Conservation (phyloP, 352 stramenopile genomes). For the Pelagophyceae sp. region DNA sequence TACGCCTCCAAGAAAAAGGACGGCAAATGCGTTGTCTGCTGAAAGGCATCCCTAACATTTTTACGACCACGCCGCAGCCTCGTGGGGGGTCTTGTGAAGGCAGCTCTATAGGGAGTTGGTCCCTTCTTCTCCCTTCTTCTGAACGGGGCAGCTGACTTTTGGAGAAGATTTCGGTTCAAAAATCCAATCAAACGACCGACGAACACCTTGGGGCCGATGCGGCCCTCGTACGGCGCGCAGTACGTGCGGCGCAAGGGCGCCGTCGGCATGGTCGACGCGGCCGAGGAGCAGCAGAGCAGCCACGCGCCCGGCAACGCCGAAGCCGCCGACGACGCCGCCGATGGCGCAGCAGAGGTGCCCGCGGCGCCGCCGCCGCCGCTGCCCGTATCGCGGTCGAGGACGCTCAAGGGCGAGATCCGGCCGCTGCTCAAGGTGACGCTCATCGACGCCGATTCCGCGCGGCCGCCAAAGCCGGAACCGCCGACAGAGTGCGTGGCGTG, state of each 20-base stretch:
- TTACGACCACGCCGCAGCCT: too few species aligned
- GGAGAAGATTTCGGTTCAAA: too few species aligned
- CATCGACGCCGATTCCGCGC: neutral
- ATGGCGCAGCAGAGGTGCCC: too few species aligned
- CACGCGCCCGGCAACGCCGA: neutral
- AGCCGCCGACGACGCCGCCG: neutral
- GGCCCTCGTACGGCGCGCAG: neutral
- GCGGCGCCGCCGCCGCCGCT: neutral
- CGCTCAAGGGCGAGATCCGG: neutral
- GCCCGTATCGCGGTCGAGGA: too few species aligned
- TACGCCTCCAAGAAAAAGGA: neutral
- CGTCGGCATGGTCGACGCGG: neutral
- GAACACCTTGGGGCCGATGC: too few species aligned
- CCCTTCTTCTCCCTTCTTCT: too few species aligned
- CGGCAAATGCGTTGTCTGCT: too few species aligned
- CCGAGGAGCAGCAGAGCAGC: neutral
- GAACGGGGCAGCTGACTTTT: too few species aligned
- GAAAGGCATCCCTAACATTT: too few species aligned
- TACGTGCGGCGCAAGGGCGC: neutral
- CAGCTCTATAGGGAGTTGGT: too few species aligned
- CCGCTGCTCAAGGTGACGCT: neutral
- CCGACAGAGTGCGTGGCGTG: neutral
- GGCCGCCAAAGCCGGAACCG: neutral
- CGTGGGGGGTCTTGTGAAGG: too few species aligned
- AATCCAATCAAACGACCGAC: too few species aligned